These are phyloP conservation scores for Aspergillus pseudoterreus DNA, from an alignment of 2,329 filamentous ascomycete genomes.

Conservation along the genomic window DNA sequence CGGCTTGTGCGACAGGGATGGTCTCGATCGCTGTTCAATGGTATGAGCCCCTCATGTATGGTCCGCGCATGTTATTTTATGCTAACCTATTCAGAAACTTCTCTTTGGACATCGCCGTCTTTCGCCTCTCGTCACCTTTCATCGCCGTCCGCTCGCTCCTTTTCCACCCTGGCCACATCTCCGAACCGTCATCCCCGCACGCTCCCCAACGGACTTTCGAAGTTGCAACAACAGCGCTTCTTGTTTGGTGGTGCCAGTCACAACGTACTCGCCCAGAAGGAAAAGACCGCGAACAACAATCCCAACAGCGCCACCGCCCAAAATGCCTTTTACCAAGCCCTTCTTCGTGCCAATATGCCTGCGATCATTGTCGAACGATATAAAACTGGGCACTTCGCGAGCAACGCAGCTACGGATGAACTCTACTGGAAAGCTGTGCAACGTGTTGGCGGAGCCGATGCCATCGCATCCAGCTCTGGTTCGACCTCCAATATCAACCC, in stretches of 20 bases:
- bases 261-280: slow-evolving; percentile 73
- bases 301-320: slow-evolving; percentile 82
- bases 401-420: slow-evolving; percentile 71
- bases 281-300: slow-evolving; percentile 90
- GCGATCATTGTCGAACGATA: slow-evolving; percentile 89
- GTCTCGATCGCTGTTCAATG: slow-evolving; percentile 15
- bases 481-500: slow-evolving; percentile 45
- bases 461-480: slow-evolving; percentile 16
- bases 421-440: slow-evolving; percentile 74
- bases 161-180: slow-evolving; percentile 30
- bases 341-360: slow-evolving; percentile 89
- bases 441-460: slow-evolving; percentile 49
- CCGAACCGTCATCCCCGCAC: slow-evolving; percentile 22
- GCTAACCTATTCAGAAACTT: slow-evolving; percentile 10
- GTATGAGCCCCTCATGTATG: slow-evolving; percentile 11
- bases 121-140: slow-evolving; percentile 13
- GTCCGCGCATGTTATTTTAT: background rate
- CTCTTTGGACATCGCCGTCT: slow-evolving; percentile 16
- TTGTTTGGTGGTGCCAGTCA: slow-evolving; percentile 42
- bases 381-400: slow-evolving; percentile 78
- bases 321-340: slow-evolving; percentile 87
- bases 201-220: slow-evolving; percentile 22
- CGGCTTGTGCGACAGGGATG: slow-evolving; percentile 16
- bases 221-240: slow-evolving; percentile 34
- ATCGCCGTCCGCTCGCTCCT: slow-evolving; percentile 23